phyloP scores from a whole-genome alignment of 306 rosid species.

The Lablab purpureus region DNA sequence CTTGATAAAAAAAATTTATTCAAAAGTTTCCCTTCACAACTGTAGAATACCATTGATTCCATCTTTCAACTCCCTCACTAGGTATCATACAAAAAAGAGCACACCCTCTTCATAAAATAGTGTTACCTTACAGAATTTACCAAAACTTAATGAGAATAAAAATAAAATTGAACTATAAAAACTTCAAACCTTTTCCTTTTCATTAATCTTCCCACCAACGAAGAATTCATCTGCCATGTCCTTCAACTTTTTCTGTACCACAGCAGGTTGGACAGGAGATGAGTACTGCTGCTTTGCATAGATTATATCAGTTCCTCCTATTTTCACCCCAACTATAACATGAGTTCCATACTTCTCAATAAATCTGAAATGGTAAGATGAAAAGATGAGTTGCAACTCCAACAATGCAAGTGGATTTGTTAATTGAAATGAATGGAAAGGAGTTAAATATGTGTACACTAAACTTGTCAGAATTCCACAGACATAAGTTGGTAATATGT shows the following conservation, averaged over 20 bases:
- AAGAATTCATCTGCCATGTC: slow-evolving; percentile 73
- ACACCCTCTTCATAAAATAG: neutral
- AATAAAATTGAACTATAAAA: slow-evolving; percentile 34
- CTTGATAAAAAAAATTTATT: neutral
- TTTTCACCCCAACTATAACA: slow-evolving; percentile 73
- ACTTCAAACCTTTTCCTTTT: slow-evolving; percentile 53
- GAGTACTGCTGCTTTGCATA: slow-evolving; percentile 77
- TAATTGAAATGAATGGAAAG: slow-evolving; percentile 21
- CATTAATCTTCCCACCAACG: slow-evolving; percentile 46
- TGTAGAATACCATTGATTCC: neutral
- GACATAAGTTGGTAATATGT: neutral
- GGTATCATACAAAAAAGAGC: neutral
- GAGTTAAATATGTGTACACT: neutral
- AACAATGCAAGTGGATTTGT: slow-evolving; percentile 1
- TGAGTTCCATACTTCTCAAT: slow-evolving; percentile 82
- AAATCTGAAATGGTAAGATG: slow-evolving; percentile 60
- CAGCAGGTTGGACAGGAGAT: slow-evolving; percentile 72
- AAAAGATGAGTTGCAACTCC: slow-evolving; percentile 21
- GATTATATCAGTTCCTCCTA: slow-evolving; percentile 81
- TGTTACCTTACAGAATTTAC: slow-evolving; percentile 14
- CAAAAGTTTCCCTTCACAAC: slow-evolving; percentile 15
- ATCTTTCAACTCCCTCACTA: slow-evolving; percentile 7
- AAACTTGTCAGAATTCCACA: slow-evolving; percentile 11
- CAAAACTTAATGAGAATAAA: slow-evolving; percentile 9
- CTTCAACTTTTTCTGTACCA: slow-evolving; percentile 72